A percentile compares a stretch with the other conserved stretches of the same genome.
These are phyloP conservation scores for Tetragonia tetragonoides DNA, from an alignment of 148 eudicot genomes.

Conservation along the genomic window DNA sequence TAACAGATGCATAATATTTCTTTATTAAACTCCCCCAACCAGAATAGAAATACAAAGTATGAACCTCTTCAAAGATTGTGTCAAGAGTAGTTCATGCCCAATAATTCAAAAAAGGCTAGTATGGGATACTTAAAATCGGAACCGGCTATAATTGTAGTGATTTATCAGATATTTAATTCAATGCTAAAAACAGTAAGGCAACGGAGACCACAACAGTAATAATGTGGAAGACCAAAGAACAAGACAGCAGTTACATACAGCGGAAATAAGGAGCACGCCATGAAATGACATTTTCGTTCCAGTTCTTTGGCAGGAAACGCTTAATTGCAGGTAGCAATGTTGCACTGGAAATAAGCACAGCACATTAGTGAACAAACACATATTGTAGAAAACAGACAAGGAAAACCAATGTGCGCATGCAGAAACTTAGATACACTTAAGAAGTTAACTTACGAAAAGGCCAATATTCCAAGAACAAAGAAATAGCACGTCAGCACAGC, in stretches of 20 bases:
- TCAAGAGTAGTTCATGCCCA: not conserved
- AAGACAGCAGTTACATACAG: slow-evolving; percentile 40
- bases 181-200: not conserved
- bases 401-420: not conserved
- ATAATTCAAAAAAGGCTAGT: not conserved
- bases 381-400: not conserved
- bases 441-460: slow-evolving; percentile 77
- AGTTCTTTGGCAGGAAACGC: slow-evolving; percentile 69
- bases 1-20: not conserved
- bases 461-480: slow-evolving; percentile 85
- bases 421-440: slow-evolving; percentile 10
- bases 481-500: slow-evolving; percentile 90
- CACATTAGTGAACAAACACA: not conserved
- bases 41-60: not conserved
- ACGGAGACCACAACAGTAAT: not conserved
- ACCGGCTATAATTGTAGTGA: not conserved
- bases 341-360: slow-evolving; percentile 54
- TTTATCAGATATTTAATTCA: not conserved
- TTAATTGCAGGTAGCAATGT: slow-evolving; percentile 80
- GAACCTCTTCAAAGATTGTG: not conserved
- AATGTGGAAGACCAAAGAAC: slow-evolving; percentile 16
- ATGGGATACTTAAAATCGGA: not conserved
- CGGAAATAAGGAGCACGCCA: slow-evolving; percentile 85
- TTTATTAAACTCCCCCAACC: not conserved
- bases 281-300: slow-evolving; percentile 75